Evolutionary conservation across 2,329 filamentous ascomycete species (phyloP).

Genomic region (Tolypocladium amazonense): DNA sequence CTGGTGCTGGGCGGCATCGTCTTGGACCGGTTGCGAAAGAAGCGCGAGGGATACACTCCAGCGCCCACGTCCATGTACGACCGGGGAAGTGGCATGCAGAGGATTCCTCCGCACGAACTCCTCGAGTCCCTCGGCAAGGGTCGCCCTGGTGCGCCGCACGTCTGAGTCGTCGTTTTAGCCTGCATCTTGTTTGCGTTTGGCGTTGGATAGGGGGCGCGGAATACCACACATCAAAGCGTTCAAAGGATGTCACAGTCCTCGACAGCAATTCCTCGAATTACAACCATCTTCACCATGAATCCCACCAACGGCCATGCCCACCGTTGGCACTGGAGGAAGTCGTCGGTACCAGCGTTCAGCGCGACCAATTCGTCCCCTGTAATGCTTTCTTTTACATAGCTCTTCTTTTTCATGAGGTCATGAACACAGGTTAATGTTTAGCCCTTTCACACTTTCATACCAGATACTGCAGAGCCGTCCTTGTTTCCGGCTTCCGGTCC

Average conservation of each 20-base stretch:
- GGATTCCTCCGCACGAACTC: conserved; percentile 51
- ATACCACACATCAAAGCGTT: conserved; percentile 4
- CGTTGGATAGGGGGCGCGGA: conserved; percentile 23
- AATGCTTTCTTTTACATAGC: conserved; percentile 6
- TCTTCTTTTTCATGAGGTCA: conserved; percentile 20
- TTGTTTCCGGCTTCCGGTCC: conserved; percentile 5
- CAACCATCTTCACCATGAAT: not conserved
- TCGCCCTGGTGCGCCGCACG: conserved; percentile 33
- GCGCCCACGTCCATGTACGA: conserved; percentile 59
- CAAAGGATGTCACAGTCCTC: not conserved
- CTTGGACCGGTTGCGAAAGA: conserved; percentile 66
- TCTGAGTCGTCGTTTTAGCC: conserved; percentile 21
- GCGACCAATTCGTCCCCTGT: conserved; percentile 1
- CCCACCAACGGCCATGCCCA: not conserved
- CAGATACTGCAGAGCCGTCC: conserved; percentile 1
- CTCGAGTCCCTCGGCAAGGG: conserved; percentile 41
- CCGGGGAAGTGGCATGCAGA: conserved; percentile 44
- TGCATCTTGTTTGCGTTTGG: conserved; percentile 17
- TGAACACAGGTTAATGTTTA: conserved; percentile 24
- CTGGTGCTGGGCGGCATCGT: conserved; percentile 66
- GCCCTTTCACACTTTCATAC: conserved; percentile 6
- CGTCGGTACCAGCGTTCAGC: conserved; percentile 1
- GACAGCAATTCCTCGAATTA: not conserved
- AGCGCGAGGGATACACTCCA: conserved; percentile 69
- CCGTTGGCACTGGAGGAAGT: not conserved